Percentiles rank a stretch among this genome's conserved stretches.
Conservation (phyloP, 805 yeast species). For the Wickerhamiella sergipiensis region DNA sequence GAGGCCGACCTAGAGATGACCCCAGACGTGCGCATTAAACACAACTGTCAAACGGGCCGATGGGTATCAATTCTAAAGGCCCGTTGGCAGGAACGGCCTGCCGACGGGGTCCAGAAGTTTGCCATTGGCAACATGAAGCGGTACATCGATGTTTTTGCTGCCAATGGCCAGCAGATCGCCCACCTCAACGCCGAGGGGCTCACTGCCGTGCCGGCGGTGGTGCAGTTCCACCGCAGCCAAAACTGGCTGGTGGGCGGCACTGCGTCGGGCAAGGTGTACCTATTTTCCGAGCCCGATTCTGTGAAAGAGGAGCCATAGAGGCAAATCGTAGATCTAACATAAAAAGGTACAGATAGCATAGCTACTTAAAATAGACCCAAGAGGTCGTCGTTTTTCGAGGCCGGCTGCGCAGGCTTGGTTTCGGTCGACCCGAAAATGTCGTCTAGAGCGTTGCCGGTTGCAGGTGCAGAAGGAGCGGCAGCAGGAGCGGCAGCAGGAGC, state of each 20-base stretch:
- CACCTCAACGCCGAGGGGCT: constrained; percentile 50
- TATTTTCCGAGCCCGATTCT: constrained; percentile 23
- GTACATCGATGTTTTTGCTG: constrained; percentile 67
- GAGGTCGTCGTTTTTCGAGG: constrained; percentile 18
- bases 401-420: neutral
- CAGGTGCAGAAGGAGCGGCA: neutral
- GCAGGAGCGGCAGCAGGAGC: constrained; percentile 1
- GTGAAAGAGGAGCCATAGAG: neutral
- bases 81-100: constrained; percentile 66
- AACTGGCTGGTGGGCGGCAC: constrained; percentile 93
- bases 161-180: constrained; percentile 64
- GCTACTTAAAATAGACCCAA: constrained; percentile 19
- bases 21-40: constrained; percentile 57
- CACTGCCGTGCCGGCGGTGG: constrained; percentile 90
- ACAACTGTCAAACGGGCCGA: constrained; percentile 92
- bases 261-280: constrained; percentile 78
- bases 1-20: constrained; percentile 26
- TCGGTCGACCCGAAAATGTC: neutral
- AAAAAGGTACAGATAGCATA: neutral
- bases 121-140: constrained; percentile 90
- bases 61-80: constrained; percentile 92
- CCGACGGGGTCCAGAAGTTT: constrained; percentile 65
- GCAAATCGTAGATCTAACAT: too few relatives aligned
- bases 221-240: constrained; percentile 65
- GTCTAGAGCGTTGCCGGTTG: neutral